Evolutionary conservation across 2,329 filamentous ascomycete species (phyloP), one percentile per base, ranked within the genome.

Genomic region (Trichoderma lentiforme): DNA sequence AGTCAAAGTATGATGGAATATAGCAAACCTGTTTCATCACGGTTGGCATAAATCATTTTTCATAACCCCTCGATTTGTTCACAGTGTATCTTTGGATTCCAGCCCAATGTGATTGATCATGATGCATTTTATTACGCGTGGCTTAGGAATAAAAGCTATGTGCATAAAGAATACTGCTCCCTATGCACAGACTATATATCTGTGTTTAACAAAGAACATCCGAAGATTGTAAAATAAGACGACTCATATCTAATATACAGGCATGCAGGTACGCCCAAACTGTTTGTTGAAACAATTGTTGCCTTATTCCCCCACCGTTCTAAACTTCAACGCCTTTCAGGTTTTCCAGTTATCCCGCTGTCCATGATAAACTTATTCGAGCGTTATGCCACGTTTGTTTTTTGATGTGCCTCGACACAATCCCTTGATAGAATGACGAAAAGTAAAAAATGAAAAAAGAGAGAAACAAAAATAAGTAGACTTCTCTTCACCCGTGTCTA

Each of bases 401-500:
- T 32, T 64, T n/a, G 5, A 53, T 62, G 28, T 63, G 36, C 51
- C 21, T 63, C 51, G 28, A 51, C 15, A 32, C 32, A 53, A 12
- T 53, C 47, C 47, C 47, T 53, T 24, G 47, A 24, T 9, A 56
- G 43, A 51, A 7, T 26, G 18, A n/a, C 12, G n/a, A 36, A 39
- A 32, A 60, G 18, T 7, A 6, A 58, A 8, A 56, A n/a, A 9
- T 15, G 14, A 39, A 30, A 14, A 60, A 63, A 21, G 26, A 9
- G 18, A 64, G 11, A 32, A 43, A 15, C 11, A 2, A n/a, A n/a
- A n/a, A 30, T 43, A 0, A 0, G 32, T 9, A 56, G 24, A 30
- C 12, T 28, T 26, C 15, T 26, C 34, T 43, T 67, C 24, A 83
- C 64, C 92, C 90, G 77, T 94, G 92, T 71, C 91, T 86, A 80